Conservation (phyloP, 2,329 filamentous ascomycete genomes). For the Helotiales sp. region DNA sequence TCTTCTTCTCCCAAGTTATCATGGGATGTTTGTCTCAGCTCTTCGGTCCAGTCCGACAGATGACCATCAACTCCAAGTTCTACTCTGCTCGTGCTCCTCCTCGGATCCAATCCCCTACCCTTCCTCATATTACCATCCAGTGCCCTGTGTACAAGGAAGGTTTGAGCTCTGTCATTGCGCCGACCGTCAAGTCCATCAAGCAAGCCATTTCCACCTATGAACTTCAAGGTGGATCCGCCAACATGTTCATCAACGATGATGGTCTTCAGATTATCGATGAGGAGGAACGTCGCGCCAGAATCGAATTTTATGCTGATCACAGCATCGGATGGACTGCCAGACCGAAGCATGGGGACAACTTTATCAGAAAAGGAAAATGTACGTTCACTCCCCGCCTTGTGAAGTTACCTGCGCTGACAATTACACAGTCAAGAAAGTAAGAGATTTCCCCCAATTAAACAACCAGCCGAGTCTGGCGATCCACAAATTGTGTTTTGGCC, state of each 20-base stretch:
- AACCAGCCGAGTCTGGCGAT: neutral
- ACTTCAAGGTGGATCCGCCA: constrained; percentile 76
- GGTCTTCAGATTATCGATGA: constrained; percentile 71
- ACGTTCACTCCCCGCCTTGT: constrained; percentile 19
- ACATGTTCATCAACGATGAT: constrained; percentile 79
- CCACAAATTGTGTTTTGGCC: constrained; percentile 11
- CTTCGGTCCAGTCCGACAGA: constrained; percentile 75
- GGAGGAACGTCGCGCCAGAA: constrained; percentile 65
- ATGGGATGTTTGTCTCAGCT: constrained; percentile 76
- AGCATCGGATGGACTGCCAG: constrained; percentile 73
- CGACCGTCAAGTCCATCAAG: constrained; percentile 79
- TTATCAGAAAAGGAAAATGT: constrained; percentile 64
- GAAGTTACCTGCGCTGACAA: constrained; percentile 22
- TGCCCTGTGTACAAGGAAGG: constrained; percentile 91
- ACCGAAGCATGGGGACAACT: constrained; percentile 66
- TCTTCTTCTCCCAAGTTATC: constrained; percentile 82
- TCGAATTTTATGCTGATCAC: constrained; percentile 71
- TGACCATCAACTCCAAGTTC: constrained; percentile 78
- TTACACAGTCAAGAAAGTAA: constrained; percentile 47
- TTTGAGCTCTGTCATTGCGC: constrained; percentile 73
- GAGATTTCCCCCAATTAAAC: constrained; percentile 21
- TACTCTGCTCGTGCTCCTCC: constrained; percentile 76
- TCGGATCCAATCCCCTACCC: constrained; percentile 58
- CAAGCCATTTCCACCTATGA: constrained; percentile 79
- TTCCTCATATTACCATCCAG: constrained; percentile 82